Evolutionary conservation across 768 basidiomycete genomes (phyloP), one percentile per base, ranked within the genome.

Genomic region (Tulasnella sp.): DNA sequence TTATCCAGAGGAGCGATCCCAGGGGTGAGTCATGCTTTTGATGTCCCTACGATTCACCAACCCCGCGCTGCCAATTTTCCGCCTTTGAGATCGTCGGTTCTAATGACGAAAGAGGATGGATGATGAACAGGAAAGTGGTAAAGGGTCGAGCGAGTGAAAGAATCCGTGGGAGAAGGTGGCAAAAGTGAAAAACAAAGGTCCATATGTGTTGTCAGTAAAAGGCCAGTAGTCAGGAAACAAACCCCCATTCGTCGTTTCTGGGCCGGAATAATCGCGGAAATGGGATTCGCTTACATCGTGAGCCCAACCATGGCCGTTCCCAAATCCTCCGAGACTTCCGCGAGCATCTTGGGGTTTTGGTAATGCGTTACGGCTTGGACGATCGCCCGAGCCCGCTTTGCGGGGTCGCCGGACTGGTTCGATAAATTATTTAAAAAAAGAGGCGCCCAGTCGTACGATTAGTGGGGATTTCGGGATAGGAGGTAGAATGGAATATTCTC

Each of bases 351-450:
- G 9, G 93, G 83, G 73, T 96, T 95, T 75, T 98, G 91, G 78
- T 84, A 86, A 76, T 99, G 95, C 1, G 95, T 66, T 67, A 94
- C 92, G 42, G 96, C 90, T 74, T 97, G 92, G 24, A 99, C 96
- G 66, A 98, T 94, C 7, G 96, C 94, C 51, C 84, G 83, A 4
- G 96, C 96, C 51, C 92, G 83, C 71, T 92, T 94, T 43, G 86
- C 90, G 21, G 96, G 92, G 69, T 98, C 86, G 51, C 86, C 89
- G 45, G 93, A 93, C 84, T 94, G 67, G 61, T 65, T 60, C 64
- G 27, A 21, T 7, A 11, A 48, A 29, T n/a, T n/a, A n/a, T n/a
- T n/a, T n/a, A n/a, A n/a, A n/a, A n/a, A n/a, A n/a, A n/a, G n/a
- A n/a, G n/a, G n/a, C n/a, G n/a, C n/a, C n/a, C n/a, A 26, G 24